Base-by-base conservation (phyloP, 805 yeast species). In the Metschnikowia aberdeeniae region DNA sequence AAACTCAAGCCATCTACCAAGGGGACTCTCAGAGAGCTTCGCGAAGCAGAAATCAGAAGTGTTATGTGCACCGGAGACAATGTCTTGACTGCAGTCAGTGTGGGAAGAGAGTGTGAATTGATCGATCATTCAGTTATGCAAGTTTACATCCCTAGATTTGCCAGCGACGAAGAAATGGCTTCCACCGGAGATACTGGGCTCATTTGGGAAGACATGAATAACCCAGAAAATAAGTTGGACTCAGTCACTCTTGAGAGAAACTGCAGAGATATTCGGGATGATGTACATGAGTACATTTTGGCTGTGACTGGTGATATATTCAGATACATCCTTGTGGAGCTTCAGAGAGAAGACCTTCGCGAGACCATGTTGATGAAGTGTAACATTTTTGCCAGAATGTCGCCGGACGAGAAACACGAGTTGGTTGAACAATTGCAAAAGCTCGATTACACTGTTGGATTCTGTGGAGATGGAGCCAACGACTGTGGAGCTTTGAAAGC, bases 401-500 rank as follows among this genome's bases (percentile, higher is more conserved):
- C 98, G 0, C 99, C 99, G 0, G 99, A 95, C 64, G 99, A 93
- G 63, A 93, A 93, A 60, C 97, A 93, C 63, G 99, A 93, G 65
- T 72, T 93, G 39, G 97, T 93, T 30, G 90, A 86, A 57, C 88
- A 85, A 60, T 68, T 93, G 11, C 96, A 89, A 62, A 75, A 72
- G 19, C 60, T 93, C 17, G 97, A 90, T 58, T 92, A 92, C 61
- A 88, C 96, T 0, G 95, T 89, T 39, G 96, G 97, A 2, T 93
- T 93, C 64, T 93, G 98, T 67, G 99, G 99, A 31, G 99, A 93
- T 68, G 99, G 99, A 53, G 99, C 99, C 5, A 93, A 93, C 65
- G 99, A 93, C 61, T 93, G 98, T 67, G 99, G 99, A 54, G 99
- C 99, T 0, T 72, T 93, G 46, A 93, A 92, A 59, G 96, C 97